These are phyloP conservation scores for Auxenochlorella pyrenoidosa DNA, from an alignment of 139 green algal genomes.

Conservation along the genomic window DNA sequence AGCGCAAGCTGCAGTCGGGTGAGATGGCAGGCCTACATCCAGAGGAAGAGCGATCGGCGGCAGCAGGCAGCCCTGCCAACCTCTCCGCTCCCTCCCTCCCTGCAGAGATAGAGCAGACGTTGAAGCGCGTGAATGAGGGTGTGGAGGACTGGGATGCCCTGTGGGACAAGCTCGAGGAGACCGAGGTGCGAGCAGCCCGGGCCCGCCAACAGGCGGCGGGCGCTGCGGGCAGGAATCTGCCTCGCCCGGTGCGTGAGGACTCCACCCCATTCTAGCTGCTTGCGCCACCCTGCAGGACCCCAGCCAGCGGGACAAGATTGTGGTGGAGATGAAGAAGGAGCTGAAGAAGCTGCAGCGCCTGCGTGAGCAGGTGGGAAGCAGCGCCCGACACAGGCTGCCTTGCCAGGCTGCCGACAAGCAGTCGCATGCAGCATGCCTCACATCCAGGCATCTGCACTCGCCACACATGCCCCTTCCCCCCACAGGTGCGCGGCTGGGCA, in stretches of 20 bases:
- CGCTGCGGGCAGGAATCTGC: neutral
- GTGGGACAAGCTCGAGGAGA: conserved; percentile 82
- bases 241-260: neutral
- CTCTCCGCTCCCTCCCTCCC: neutral
- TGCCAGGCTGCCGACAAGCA: neutral
- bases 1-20: conserved; percentile 13
- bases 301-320: conserved; percentile 43
- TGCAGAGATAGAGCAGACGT: conserved; percentile 84
- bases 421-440: too few species aligned
- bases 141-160: conserved; percentile 91
- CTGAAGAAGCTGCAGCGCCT: conserved; percentile 55
- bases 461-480: neutral
- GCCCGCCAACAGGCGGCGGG: neutral
- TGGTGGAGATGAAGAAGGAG: conserved; percentile 46
- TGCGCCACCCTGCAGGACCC: neutral
- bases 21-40: neutral
- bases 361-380: conserved; percentile 24
- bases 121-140: conserved; percentile 94
- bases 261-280: too few species aligned
- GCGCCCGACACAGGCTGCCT: too few species aligned
- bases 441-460: too few species aligned
- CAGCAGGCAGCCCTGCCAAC: neutral
- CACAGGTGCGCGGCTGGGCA: conserved; percentile 41
- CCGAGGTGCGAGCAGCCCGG: neutral
- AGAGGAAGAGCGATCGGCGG: neutral